Conservation (phyloP, 495 filamentous ascomycete species). For the Beverwykella pulmonaria region DNA sequence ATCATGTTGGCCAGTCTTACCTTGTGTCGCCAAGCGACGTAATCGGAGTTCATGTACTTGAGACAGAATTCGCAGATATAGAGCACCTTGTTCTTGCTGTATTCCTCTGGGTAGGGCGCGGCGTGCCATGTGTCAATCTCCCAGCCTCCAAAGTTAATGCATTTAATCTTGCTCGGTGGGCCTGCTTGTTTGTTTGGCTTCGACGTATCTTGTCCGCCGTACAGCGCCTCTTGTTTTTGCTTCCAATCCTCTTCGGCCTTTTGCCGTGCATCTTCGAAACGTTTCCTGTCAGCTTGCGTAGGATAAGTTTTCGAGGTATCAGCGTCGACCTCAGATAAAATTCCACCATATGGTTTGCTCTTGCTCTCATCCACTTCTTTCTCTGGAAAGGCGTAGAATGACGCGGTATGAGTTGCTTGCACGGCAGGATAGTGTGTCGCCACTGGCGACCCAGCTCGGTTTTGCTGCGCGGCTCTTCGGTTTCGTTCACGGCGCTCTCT, state of each 20-base stretch:
- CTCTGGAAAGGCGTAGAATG: conserved; percentile 83
- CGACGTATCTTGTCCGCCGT: conserved; percentile 50
- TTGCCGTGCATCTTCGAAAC: conserved; percentile 84
- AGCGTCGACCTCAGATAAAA: conserved; percentile 83
- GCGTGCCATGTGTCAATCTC: conserved; percentile 99
- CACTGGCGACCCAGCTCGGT: conserved; percentile 29
- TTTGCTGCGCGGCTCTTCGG: conserved; percentile 41
- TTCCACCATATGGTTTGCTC: conserved; percentile 93
- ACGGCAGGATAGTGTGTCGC: conserved; percentile 57
- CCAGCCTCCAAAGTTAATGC: conserved; percentile 94
- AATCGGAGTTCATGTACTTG: conserved; percentile 99
- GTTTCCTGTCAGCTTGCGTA: conserved; percentile 71
- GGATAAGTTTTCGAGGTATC: conserved; percentile 89
- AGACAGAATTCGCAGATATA: conserved; percentile 99
- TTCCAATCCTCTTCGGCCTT: conserved; percentile 93
- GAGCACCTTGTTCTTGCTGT: conserved; percentile 89
- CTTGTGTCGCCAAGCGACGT: conserved; percentile 96
- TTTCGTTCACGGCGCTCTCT: conserved; percentile 43
- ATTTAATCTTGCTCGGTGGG: conserved; percentile 93
- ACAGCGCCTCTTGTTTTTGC: conserved; percentile 53
- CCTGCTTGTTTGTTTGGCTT: conserved; percentile 63
- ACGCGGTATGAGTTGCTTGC: conserved; percentile 58
- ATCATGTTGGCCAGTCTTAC: conserved; percentile 47
- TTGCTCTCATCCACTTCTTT: conserved; percentile 86
- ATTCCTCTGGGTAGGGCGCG: conserved; percentile 98